phyloP scores from a whole-genome alignment of 208 protist species.

The Spironucleus salmonicida region DNA sequence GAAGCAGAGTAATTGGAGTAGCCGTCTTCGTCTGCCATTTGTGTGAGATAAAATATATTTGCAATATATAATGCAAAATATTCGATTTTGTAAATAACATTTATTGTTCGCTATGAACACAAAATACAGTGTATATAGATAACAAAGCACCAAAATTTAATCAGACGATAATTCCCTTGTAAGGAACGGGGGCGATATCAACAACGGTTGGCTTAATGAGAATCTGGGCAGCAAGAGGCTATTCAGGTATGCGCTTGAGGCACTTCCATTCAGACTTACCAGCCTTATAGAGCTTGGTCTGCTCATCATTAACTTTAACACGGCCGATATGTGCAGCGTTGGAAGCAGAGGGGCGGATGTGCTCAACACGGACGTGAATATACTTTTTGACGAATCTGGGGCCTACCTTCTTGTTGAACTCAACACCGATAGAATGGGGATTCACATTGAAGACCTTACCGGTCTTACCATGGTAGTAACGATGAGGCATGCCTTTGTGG shows the following conservation, averaged over 20 bases:
- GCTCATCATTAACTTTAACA: slow-evolving; percentile 30
- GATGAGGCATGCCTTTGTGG: slow-evolving; percentile 97
- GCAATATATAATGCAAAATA: no score
- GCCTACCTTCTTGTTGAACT: slow-evolving; percentile 92
- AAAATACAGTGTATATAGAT: no score
- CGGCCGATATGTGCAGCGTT: slow-evolving; percentile 59
- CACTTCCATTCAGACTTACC: no score
- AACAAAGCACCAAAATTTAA: background rate
- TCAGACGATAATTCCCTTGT: background rate
- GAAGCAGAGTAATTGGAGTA: no score
- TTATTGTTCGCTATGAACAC: no score
- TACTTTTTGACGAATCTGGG: slow-evolving; percentile 91
- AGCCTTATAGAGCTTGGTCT: background rate
- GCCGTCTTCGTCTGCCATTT: no score
- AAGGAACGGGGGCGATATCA: background rate
- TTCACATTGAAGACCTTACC: slow-evolving; percentile 97
- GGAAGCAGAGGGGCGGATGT: slow-evolving; percentile 68
- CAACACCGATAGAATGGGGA: slow-evolving; percentile 86
- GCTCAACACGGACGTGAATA: slow-evolving; percentile 97
- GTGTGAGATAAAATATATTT: no score
- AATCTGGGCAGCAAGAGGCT: background rate
- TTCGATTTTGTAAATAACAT: no score
- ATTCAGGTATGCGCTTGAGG: background rate
- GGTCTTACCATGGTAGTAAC: slow-evolving; percentile 99
- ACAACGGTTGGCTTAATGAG: background rate